Percentiles rank a stretch among this genome's conserved stretches.
phyloP scores from a whole-genome alignment of 768 basidiomycete species.

The Trametes cinnabarina region DNA sequence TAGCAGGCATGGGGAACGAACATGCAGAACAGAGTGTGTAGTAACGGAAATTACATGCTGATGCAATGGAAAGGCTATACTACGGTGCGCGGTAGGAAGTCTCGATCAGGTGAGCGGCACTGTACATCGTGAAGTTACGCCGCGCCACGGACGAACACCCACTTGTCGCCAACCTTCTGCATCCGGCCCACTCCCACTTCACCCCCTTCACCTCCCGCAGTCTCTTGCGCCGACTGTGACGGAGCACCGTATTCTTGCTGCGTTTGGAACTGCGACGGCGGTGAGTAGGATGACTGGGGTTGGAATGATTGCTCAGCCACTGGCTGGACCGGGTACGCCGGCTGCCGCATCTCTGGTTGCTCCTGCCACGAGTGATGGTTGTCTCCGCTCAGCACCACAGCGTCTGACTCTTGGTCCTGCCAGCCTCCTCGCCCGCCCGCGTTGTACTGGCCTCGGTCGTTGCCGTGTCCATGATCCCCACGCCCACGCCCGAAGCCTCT shows the following conservation, averaged over 20 bases:
- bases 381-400: constrained; percentile 56
- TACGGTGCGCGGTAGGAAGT: constrained; percentile 8
- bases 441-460: constrained; percentile 44
- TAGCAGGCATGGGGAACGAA: constrained; percentile 32
- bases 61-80: constrained; percentile 4
- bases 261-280: not conserved
- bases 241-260: not conserved
- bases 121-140: constrained; percentile 6
- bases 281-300: not conserved
- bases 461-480: constrained; percentile 35
- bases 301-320: not conserved
- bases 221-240: not conserved
- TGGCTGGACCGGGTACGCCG: not conserved
- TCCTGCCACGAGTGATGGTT: constrained; percentile 14
- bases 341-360: constrained; percentile 1
- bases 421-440: constrained; percentile 35
- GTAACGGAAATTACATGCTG: constrained; percentile 4
- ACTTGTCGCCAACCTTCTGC: constrained; percentile 69
- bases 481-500: constrained; percentile 7
- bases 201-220: not conserved
- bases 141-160: constrained; percentile 58
- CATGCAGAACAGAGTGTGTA: constrained; percentile 24
- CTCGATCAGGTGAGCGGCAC: not conserved
- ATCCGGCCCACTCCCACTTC: constrained; percentile 39
- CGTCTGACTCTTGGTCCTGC: constrained; percentile 46